A percentile compares a stretch with the other conserved stretches of the same genome.
Evolutionary conservation across 1,284 basidiomycete genomes (phyloP).

Genomic region (Amylostereum areolatum): DNA sequence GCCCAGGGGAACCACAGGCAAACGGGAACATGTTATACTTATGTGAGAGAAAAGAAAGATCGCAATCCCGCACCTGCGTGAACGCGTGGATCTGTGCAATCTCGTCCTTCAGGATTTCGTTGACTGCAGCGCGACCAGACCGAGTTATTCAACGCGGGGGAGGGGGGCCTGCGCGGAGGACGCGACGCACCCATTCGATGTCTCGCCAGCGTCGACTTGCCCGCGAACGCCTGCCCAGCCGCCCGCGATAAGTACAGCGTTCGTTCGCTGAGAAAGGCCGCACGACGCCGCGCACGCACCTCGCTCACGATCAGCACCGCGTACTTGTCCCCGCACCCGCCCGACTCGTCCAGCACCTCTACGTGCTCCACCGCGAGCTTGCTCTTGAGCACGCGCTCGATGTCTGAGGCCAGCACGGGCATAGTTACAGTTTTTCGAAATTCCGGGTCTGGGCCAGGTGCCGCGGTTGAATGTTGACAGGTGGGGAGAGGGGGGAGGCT

Average conservation of each 20-base stretch:
- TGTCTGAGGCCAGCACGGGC: conserved; percentile 49
- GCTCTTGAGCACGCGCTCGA: conserved; percentile 56
- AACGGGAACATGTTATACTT: background rate
- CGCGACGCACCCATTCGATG: conserved; percentile 53
- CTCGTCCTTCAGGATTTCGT: conserved; percentile 64
- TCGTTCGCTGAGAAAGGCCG: too few relatives aligned
- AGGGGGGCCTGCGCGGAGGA: too few relatives aligned
- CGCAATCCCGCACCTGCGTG: conserved; percentile 61
- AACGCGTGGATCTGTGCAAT: conserved; percentile 80
- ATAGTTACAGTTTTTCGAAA: too few relatives aligned
- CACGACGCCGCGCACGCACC: too few relatives aligned
- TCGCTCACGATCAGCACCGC: conserved; percentile 69
- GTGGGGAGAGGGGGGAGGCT: too few relatives aligned
- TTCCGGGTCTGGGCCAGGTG: too few relatives aligned
- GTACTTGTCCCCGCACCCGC: conserved; percentile 75
- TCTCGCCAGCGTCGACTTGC: conserved; percentile 65
- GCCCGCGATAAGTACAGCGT: too few relatives aligned
- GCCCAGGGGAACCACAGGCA: conserved; percentile 2
- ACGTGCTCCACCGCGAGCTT: conserved; percentile 58
- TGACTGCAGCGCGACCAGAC: conserved; percentile 62
- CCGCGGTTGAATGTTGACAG: too few relatives aligned
- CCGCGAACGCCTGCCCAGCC: conserved; percentile 63
- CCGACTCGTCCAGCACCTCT: conserved; percentile 69
- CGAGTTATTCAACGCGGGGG: too few relatives aligned
- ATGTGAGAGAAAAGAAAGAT: background rate